Conservation (phyloP, 768 basidiomycete species). For the Pisolithus tinctorius region DNA sequence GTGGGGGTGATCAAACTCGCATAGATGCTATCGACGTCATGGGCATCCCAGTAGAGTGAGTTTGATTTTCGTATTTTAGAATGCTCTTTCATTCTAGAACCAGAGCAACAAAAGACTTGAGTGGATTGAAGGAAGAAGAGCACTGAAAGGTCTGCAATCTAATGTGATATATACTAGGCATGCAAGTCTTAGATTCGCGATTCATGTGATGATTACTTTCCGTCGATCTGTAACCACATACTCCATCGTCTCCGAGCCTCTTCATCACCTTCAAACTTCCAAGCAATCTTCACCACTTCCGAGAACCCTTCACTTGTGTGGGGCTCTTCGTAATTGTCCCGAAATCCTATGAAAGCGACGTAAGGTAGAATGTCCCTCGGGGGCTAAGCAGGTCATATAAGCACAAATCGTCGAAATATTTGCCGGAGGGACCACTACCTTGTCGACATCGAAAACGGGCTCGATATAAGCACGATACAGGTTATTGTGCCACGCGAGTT, state of each 20-base stretch:
- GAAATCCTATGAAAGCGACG: conserved; percentile 51
- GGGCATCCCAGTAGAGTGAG: conserved; percentile 54
- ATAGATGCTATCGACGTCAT: conserved; percentile 64
- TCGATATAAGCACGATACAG: conserved; percentile 72
- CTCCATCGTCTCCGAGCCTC: conserved; percentile 69
- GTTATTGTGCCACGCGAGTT: conserved; percentile 92
- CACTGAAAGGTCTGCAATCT: conserved; percentile 8
- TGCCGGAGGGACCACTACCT: conserved; percentile 2
- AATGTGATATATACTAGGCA: background rate
- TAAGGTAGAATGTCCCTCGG: conserved; percentile 52
- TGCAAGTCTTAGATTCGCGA: background rate
- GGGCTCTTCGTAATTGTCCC: conserved; percentile 63
- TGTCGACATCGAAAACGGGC: conserved; percentile 31
- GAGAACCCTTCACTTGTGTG: conserved; percentile 61
- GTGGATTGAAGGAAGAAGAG: conserved; percentile 31
- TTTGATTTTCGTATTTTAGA: conserved; percentile 2
- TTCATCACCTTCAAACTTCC: conserved; percentile 70
- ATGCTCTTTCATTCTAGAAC: conserved; percentile 1
- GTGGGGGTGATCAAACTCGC: conserved; percentile 53
- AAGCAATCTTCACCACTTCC: conserved; percentile 73
- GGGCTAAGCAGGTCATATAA: conserved; percentile 26
- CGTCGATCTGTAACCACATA: conserved; percentile 81
- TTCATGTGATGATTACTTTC: conserved; percentile 38
- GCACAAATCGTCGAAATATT: background rate
- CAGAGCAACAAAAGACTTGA: conserved; percentile 34